phyloP scores from a whole-genome alignment of 208 protist species.

The Balamuthia mandrillaris region DNA sequence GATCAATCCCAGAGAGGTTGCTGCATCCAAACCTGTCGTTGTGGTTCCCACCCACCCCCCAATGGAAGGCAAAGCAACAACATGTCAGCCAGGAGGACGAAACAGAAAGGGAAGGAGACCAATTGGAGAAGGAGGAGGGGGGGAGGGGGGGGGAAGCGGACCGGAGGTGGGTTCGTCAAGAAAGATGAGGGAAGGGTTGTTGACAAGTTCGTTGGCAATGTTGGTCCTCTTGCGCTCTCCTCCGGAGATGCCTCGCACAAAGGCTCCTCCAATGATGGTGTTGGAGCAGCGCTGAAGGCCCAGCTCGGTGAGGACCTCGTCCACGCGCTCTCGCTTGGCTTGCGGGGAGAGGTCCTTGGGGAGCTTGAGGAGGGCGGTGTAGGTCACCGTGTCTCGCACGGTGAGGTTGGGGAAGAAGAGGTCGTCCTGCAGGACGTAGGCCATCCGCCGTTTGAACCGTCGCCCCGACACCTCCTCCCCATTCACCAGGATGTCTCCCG shows the following conservation, averaged over 20 bases:
- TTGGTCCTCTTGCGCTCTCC: conserved; percentile 42
- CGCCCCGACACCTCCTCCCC: background rate
- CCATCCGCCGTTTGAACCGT: conserved; percentile 12
- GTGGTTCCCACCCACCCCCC: no score
- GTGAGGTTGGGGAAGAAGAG: conserved; percentile 22
- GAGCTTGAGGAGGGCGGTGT: conserved; percentile 14
- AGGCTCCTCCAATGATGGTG: conserved; percentile 23
- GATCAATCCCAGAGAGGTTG: background rate
- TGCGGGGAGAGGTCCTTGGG: background rate
- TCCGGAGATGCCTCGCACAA: conserved; percentile 42
- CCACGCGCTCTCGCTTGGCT: background rate
- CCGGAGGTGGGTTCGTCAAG: conserved; percentile 36
- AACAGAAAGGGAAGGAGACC: background rate
- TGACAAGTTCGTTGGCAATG: conserved; percentile 36
- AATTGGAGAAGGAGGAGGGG: background rate
- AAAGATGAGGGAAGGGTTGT: background rate
- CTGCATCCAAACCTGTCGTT: background rate
- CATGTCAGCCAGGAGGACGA: no score
- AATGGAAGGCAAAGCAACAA: no score
- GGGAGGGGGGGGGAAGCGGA: background rate
- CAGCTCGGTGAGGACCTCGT: background rate
- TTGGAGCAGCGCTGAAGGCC: background rate
- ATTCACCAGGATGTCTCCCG: background rate
- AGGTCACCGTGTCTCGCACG: conserved; percentile 33
- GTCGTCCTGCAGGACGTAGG: conserved; percentile 45